Evolutionary conservation across 345 rosid species (phyloP).

Genomic region (Hypericum perforatum): DNA sequence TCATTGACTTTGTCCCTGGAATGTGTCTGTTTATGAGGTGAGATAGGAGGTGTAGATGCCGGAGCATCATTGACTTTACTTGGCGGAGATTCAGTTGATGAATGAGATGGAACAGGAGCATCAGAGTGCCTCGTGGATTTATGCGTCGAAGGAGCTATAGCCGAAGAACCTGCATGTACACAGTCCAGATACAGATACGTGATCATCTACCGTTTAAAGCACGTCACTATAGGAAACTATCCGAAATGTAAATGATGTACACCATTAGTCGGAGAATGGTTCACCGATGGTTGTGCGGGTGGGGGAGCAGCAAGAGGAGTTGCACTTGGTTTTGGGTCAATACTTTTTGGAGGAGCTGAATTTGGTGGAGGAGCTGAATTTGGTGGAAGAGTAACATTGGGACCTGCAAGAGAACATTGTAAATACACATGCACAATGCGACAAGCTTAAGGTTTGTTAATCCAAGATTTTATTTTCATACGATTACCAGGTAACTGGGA

Average conservation of each 20-base stretch:
- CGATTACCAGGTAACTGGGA: conserved; percentile 41
- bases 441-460: conserved; percentile 1
- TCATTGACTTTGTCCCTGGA: conserved; percentile 21
- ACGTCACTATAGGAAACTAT: too few species aligned
- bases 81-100: conserved; percentile 21
- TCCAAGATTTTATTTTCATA: conserved; percentile 7
- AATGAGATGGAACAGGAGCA: conserved; percentile 25
- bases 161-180: conserved; percentile 21
- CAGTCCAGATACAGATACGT: too few species aligned
- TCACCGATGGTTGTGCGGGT: conserved; percentile 26
- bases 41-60: conserved; percentile 35
- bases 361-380: conserved; percentile 27
- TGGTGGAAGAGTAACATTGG: conserved; percentile 28
- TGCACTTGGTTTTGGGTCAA: conserved; percentile 23
- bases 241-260: not conserved
- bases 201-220: too few species aligned
- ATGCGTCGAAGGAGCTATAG: conserved; percentile 28
- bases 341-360: conserved; percentile 32
- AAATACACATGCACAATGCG: not conserved
- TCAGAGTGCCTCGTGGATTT: conserved; percentile 11
- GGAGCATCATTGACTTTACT: conserved; percentile 17
- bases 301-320: conserved; percentile 55
- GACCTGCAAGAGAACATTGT: conserved; percentile 29
- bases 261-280: conserved; percentile 41
- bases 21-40: conserved; percentile 32